phyloP scores from a whole-genome alignment of 202 grass and related monocot species.

The Cymbopogon flexuosus region DNA sequence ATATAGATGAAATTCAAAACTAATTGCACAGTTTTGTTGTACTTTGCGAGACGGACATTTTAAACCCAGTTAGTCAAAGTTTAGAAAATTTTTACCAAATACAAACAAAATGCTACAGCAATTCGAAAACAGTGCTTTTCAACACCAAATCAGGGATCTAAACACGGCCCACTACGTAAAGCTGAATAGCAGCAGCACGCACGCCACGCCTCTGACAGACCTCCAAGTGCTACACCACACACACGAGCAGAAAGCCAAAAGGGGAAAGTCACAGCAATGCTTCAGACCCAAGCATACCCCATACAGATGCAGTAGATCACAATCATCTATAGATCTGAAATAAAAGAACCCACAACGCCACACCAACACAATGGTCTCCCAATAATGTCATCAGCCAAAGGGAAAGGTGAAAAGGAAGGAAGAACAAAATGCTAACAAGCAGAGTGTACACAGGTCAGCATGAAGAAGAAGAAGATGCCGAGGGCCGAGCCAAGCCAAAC shows the following conservation, averaged over 20 bases:
- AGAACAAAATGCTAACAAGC: constrained; percentile 16
- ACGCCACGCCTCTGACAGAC: constrained; percentile 1
- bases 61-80: too few species aligned
- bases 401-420: neutral
- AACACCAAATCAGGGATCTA: too few species aligned
- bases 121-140: too few species aligned
- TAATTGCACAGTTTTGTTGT: too few species aligned
- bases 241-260: constrained; percentile 3
- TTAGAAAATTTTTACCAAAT: too few species aligned
- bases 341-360: neutral
- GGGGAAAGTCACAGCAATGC: neutral
- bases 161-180: neutral
- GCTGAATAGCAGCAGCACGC: neutral
- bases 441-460: constrained; percentile 42
- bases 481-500: constrained; percentile 32
- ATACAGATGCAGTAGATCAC: neutral
- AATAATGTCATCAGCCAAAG: constrained; percentile 26
- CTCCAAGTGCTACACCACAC: constrained; percentile 4
- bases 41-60: too few species aligned
- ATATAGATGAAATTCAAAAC: too few species aligned
- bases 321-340: constrained; percentile 33
- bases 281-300: constrained; percentile 4
- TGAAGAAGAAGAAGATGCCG: neutral
- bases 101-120: too few species aligned
- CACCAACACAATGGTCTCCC: neutral